phyloP scores from a whole-genome alignment of 2,329 filamentous ascomycete species.

The Botrytis tulipae region DNA sequence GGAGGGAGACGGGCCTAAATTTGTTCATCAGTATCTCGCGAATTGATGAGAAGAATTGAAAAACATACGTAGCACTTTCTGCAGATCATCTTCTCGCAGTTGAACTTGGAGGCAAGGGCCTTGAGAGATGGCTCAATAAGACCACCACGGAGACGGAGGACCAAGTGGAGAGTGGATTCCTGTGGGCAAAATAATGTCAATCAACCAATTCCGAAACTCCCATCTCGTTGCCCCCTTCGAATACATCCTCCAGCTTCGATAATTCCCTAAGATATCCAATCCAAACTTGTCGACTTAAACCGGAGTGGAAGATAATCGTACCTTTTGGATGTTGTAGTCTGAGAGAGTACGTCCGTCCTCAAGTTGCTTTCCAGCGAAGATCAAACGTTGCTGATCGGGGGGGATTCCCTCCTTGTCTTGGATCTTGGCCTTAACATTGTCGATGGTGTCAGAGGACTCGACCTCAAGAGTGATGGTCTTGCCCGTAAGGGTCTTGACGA shows the following conservation, averaged over 20 bases:
- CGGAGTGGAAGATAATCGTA: conserved; percentile 40
- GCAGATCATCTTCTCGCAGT: conserved; percentile 99
- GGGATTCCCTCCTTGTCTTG: conserved; percentile 99
- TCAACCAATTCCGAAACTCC: conserved; percentile 12
- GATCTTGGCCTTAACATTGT: conserved; percentile 99
- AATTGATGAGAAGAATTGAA: background rate
- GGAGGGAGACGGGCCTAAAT: conserved; percentile 78
- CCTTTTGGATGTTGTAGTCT: conserved; percentile 99
- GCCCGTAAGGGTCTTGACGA: conserved; percentile 99
- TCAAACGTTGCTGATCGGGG: conserved; percentile 96
- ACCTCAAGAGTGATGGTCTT: conserved; percentile 99
- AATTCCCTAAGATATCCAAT: background rate
- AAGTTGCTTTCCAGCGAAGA: conserved; percentile 98
- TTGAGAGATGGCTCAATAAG: conserved; percentile 99
- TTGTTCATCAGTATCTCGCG: conserved; percentile 29
- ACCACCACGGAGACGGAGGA: conserved; percentile 98
- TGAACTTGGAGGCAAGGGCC: conserved; percentile 98
- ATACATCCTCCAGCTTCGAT: background rate
- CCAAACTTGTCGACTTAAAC: background rate
- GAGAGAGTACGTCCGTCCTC: conserved; percentile 96
- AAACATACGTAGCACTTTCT: conserved; percentile 98
- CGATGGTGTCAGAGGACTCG: conserved; percentile 98
- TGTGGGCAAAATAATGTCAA: conserved; percentile 42
- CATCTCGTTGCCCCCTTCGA: background rate
- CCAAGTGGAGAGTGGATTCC: conserved; percentile 98